Conservation (phyloP, 1,284 basidiomycete species). For the Rhodotorula glutinis region DNA sequence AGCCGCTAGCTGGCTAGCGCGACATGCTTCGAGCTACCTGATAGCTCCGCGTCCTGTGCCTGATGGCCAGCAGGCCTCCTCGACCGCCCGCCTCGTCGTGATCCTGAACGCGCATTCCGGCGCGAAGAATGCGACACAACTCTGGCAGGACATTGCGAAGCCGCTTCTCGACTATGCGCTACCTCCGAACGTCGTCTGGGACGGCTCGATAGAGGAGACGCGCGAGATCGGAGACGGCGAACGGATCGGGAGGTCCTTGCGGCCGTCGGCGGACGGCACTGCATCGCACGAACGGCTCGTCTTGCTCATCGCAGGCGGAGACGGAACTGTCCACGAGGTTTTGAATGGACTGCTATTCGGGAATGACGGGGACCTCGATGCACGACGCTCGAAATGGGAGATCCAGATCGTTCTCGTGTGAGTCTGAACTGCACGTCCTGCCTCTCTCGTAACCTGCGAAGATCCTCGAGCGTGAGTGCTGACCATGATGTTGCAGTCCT, state of each 20-base stretch:
- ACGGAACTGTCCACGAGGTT: conserved; percentile 86
- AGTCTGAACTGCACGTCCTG: no score
- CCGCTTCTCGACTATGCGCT: background rate
- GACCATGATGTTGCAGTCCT: conserved; percentile 53
- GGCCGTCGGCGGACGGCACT: conserved; percentile 40
- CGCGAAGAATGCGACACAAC: background rate
- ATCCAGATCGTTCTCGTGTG: conserved; percentile 18
- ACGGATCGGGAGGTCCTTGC: conserved; percentile 53
- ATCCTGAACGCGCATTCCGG: conserved; percentile 4
- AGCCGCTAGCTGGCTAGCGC: background rate
- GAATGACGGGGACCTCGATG: conserved; percentile 8
- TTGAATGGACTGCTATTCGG: conserved; percentile 57
- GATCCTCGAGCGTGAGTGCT: background rate
- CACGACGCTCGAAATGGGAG: conserved; percentile 19
- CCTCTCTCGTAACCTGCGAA: no score
- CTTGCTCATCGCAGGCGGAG: conserved; percentile 57
- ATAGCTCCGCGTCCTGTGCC: background rate
- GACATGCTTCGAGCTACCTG: background rate
- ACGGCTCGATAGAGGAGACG: conserved; percentile 54
- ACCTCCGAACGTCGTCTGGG: background rate
- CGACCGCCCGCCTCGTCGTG: background rate
- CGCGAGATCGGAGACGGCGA: conserved; percentile 60
- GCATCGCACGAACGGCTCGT: background rate
- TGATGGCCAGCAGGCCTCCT: no score
- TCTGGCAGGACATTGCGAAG: background rate